phyloP scores from a whole-genome alignment of 306 rosid genomes.

The Gillenia trifoliata region DNA sequence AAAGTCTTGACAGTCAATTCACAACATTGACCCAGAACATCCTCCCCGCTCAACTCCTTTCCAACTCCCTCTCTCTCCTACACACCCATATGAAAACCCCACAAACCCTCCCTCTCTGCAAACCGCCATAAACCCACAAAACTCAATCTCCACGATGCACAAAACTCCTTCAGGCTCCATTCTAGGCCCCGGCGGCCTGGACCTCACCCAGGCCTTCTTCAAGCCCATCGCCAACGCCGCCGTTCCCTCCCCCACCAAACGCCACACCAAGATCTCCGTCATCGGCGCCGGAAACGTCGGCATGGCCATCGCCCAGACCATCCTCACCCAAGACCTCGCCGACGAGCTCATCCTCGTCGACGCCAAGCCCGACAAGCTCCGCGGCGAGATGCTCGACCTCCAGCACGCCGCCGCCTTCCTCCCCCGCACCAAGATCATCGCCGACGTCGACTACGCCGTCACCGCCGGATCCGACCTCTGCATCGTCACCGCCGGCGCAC shows the following conservation, averaged over 20 bases:
- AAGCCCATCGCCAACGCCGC: slow-evolving; percentile 44
- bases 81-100: neutral
- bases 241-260: slow-evolving; percentile 54
- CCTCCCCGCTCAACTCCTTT: neutral
- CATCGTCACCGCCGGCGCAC: slow-evolving; percentile 85
- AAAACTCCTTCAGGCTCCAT: slow-evolving; percentile 44
- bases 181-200: slow-evolving; percentile 73
- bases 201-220: slow-evolving; percentile 66
- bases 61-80: neutral
- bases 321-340: slow-evolving; percentile 70
- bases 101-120: neutral
- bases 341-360: slow-evolving; percentile 84
- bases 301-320: slow-evolving; percentile 97
- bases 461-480: slow-evolving; percentile 77
- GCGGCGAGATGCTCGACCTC: slow-evolving; percentile 92
- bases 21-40: neutral
- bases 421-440: slow-evolving; percentile 76
- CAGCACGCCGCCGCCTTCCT: slow-evolving; percentile 95
- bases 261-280: slow-evolving; percentile 66
- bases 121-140: neutral
- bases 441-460: slow-evolving; percentile 68
- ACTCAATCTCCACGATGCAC: slow-evolving; percentile 37
- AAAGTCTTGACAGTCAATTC: neutral
- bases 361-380: slow-evolving; percentile 63
- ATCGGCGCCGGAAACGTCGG: slow-evolving; percentile 92